Percentiles rank a stretch among this genome's conserved stretches.
Conservation (phyloP, 208 protist genomes). For the Giardia muris region DNA sequence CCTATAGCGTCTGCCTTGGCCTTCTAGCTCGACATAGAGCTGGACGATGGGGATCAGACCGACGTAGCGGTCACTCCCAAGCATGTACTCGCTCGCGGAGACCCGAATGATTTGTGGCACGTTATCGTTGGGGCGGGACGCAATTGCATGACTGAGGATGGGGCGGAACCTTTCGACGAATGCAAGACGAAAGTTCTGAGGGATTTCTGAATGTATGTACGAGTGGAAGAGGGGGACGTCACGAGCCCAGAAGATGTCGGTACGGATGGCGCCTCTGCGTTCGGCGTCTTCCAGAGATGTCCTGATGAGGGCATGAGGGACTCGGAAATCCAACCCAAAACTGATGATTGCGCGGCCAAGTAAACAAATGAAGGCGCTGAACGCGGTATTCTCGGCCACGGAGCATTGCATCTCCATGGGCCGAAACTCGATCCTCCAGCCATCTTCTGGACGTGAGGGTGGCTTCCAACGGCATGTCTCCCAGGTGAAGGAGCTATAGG, state of each 20-base stretch:
- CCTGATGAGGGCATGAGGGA: not conserved
- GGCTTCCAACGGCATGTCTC: not conserved
- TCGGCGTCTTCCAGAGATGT: not conserved
- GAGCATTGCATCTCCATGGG: not conserved
- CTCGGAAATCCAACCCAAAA: not conserved
- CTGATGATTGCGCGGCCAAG: not conserved
- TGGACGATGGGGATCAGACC: not conserved
- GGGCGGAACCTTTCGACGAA: too few relatives aligned
- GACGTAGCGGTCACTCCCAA: not conserved
- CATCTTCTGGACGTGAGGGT: not conserved
- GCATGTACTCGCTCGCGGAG: not conserved
- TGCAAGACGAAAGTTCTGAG: too few relatives aligned
- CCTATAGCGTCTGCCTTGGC: too few relatives aligned
- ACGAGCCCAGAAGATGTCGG: not conserved
- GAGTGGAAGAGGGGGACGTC: not conserved
- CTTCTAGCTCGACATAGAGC: too few relatives aligned
- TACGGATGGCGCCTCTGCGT: not conserved
- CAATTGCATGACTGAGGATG: too few relatives aligned
- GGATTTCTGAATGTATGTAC: too few relatives aligned
- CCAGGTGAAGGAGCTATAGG: too few relatives aligned
- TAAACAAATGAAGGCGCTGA: not conserved
- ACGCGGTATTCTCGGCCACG: not conserved
- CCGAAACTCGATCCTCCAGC: not conserved
- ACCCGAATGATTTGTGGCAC: too few relatives aligned
- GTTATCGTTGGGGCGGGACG: too few relatives aligned